Conservation (phyloP, 495 filamentous ascomycete genomes). For the Daldinia decipiens region DNA sequence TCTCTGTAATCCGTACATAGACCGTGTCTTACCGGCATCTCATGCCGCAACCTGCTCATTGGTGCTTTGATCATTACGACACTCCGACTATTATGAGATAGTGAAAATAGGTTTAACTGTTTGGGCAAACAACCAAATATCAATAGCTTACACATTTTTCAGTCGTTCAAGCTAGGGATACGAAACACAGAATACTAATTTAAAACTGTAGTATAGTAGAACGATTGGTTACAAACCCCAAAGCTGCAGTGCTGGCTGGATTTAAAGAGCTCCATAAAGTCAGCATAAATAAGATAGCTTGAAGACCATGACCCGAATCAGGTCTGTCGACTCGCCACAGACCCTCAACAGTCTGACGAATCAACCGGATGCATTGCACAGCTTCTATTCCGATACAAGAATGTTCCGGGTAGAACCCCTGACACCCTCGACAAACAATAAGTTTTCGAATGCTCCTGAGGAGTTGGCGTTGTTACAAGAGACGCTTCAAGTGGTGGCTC, state of each 20-base stretch:
- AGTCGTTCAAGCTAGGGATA: background rate
- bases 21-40: background rate
- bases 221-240: background rate
- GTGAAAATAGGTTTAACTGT: background rate
- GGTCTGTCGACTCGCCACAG: slow-evolving; percentile 20
- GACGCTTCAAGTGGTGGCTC: slow-evolving; percentile 58
- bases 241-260: no score
- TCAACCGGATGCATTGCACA: slow-evolving; percentile 43
- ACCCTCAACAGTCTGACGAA: slow-evolving; percentile 41
- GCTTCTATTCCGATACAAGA: slow-evolving; percentile 44
- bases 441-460: slow-evolving; percentile 53
- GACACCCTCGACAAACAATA: slow-evolving; percentile 26
- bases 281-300: background rate
- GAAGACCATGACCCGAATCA: slow-evolving; percentile 2
- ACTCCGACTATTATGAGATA: background rate
- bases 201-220: background rate
- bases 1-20: no score
- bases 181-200: background rate
- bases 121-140: background rate
- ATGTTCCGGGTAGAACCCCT: slow-evolving; percentile 26
- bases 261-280: background rate
- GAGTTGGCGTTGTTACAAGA: slow-evolving; percentile 54
- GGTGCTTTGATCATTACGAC: background rate
- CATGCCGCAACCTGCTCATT: background rate
- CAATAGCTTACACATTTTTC: background rate